Base-by-base conservation (phyloP, 805 yeast genomes). In the Yarrowia sp. region DNA sequence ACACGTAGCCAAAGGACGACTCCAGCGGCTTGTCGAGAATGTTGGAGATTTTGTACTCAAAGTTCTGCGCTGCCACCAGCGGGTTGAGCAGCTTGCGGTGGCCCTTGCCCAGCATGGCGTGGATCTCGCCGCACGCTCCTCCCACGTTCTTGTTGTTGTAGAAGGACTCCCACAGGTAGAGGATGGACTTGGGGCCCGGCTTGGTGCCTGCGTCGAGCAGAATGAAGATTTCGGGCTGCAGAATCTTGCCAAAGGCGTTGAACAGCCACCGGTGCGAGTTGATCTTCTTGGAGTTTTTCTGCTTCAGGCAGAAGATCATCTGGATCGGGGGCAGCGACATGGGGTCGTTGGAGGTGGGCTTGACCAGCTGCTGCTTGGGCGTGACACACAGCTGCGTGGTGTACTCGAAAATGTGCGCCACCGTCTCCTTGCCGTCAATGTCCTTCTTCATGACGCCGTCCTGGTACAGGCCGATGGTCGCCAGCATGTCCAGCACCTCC, bases 41-140 rank as follows among this genome's bases (percentile, higher is more conserved):
- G 74, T 86, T 86, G 66, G 90, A 86, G 73, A 87, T 86, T 73
- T 86, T 86, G 74, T 86, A 86, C 76, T 86, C 90, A 72, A 86
- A 86, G 73, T 87, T 87, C 74, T 86, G 90, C 9, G 86, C 86
- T 15, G 87, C 87, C 17, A 87, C 88, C 42, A 86, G 76, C 12
- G 90, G 89, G 73, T 87, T 86, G 69, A 85, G 72, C 67, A 70
- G 69, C 40, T 71, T 68, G 46, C 70, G 66, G 70, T 83, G 80
- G 65, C 79, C 78, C 44, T 80, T 80, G 15, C 84, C 84, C 75
- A 86, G 78, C 74, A 84, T 81, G 2, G 89, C 88, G 68, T 85
- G 86, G 73, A 86, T 86, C 72, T 86, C 90, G n/a, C 90, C 90
- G 77, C 89, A 86, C 5, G 90, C 89, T 33, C 90, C 90, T 5